Evolutionary conservation across 371 early-diverging fungal genomes (phyloP).

Genomic region (Circinella umbellata): DNA sequence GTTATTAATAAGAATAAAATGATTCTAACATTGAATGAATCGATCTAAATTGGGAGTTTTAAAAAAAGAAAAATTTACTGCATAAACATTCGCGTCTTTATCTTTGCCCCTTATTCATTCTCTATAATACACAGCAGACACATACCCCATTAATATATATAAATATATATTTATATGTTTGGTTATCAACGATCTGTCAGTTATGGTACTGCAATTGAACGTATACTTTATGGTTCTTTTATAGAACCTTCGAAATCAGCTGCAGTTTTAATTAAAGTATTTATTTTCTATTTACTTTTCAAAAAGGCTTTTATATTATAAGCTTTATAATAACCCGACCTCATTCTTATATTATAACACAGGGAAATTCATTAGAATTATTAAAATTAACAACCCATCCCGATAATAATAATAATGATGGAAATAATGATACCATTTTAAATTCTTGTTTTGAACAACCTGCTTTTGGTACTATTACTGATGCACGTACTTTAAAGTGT

Average conservation of each 20-base stretch:
- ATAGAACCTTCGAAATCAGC: conserved; percentile 16
- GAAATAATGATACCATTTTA: conserved; percentile 6
- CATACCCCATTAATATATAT: too few relatives aligned
- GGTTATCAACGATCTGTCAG: conserved; percentile 35
- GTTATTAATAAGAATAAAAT: too few relatives aligned
- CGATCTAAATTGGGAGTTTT: too few relatives aligned
- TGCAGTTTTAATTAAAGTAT: conserved; percentile 39
- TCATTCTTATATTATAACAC: not conserved
- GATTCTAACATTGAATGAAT: too few relatives aligned
- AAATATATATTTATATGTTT: too few relatives aligned
- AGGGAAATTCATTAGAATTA: conserved; percentile 37
- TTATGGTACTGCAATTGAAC: conserved; percentile 33
- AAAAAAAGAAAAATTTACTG: too few relatives aligned
- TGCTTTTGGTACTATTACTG: conserved; percentile 36
- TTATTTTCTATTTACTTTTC: too few relatives aligned
- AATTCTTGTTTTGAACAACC: conserved; percentile 33
- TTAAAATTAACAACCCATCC: conserved; percentile 10
- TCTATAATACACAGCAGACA: not conserved
- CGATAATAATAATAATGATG: conserved; percentile 6
- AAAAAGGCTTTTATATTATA: too few relatives aligned
- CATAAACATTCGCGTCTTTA: too few relatives aligned
- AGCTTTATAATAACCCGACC: not conserved
- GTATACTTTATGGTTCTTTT: conserved; percentile 32
- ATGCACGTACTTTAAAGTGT: conserved; percentile 29
- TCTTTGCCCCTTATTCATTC: not conserved